A percentile compares a stretch with the other conserved stretches of the same genome.
phyloP scores from a whole-genome alignment of 75 land plant species.

The Pinus tabuliformis region DNA sequence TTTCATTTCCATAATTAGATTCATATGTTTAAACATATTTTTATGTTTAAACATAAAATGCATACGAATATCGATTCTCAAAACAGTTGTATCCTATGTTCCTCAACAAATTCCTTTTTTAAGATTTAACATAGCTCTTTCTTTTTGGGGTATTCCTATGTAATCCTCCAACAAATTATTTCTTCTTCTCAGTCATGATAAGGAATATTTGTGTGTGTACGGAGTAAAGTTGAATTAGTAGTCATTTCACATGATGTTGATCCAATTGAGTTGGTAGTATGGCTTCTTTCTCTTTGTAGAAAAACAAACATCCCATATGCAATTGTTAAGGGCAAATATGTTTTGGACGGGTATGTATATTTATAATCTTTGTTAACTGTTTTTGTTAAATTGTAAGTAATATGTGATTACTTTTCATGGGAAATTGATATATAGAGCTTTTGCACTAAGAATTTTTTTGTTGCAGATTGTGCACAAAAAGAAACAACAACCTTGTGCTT shows the following conservation, averaged over 20 bases:
- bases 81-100: too few relatives aligned
- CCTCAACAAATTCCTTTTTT: too few relatives aligned
- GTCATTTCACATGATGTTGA: constrained; percentile 84
- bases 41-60: too few relatives aligned
- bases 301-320: constrained; percentile 68
- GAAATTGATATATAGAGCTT: too few relatives aligned
- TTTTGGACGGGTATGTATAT: constrained; percentile 35
- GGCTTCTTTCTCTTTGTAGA: constrained; percentile 68
- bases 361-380: too few relatives aligned
- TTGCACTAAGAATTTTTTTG: background rate
- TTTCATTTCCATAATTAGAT: too few relatives aligned
- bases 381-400: too few relatives aligned
- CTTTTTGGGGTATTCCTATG: background rate
- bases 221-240: constrained; percentile 67
- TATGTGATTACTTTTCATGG: too few relatives aligned
- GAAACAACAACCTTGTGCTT: constrained; percentile 49
- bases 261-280: constrained; percentile 70
- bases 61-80: too few relatives aligned
- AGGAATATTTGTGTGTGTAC: background rate
- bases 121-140: too few relatives aligned
- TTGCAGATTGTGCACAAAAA: constrained; percentile 52
- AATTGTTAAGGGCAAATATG: constrained; percentile 74
- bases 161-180: background rate
- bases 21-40: too few relatives aligned
- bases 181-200: background rate